These are phyloP conservation scores for Linnemannia zychae DNA, from an alignment of 192 early-diverging fungal genomes.

Conservation along the genomic window DNA sequence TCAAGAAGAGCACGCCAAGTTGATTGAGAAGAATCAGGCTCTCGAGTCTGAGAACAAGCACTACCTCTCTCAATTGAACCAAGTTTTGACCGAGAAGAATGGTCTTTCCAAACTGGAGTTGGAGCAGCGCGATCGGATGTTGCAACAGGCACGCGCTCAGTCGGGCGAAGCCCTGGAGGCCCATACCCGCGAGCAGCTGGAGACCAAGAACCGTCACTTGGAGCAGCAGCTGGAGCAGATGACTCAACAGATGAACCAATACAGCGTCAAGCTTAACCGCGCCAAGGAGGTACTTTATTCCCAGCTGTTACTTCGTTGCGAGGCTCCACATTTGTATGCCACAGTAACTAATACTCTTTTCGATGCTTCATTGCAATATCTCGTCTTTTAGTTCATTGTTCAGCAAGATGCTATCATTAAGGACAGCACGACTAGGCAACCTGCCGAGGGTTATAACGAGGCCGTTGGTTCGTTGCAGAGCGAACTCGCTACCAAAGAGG, in stretches of 20 bases:
- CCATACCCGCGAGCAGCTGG: slow-evolving; percentile 49
- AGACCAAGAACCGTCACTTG: slow-evolving; percentile 46
- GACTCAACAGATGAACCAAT: slow-evolving; percentile 33
- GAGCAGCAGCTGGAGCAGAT: slow-evolving; percentile 54
- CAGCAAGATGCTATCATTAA: slow-evolving; percentile 61
- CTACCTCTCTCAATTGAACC: slow-evolving; percentile 65
- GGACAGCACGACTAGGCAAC: slow-evolving; percentile 31
- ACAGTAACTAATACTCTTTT: too few relatives aligned
- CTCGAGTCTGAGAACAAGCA: slow-evolving; percentile 47
- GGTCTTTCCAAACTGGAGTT: slow-evolving; percentile 59
- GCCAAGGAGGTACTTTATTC: slow-evolving; percentile 30
- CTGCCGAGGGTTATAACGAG: slow-evolving; percentile 62
- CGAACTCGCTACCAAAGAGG: slow-evolving; percentile 58
- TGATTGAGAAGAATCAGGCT: slow-evolving; percentile 33
- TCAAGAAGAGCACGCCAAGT: slow-evolving; percentile 58
- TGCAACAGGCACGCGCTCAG: slow-evolving; percentile 65
- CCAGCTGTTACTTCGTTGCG: neutral
- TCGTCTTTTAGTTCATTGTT: slow-evolving; percentile 58
- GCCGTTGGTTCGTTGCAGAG: slow-evolving; percentile 69
- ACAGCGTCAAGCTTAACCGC: slow-evolving; percentile 35
- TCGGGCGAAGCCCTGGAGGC: slow-evolving; percentile 35
- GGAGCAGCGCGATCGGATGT: slow-evolving; percentile 67
- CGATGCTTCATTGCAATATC: slow-evolving; percentile 49
- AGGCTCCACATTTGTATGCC: too few relatives aligned
- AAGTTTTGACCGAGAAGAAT: slow-evolving; percentile 71